Base-by-base conservation (phyloP, 2,329 filamentous ascomycete species). In the Botrytis paeoniae region DNA sequence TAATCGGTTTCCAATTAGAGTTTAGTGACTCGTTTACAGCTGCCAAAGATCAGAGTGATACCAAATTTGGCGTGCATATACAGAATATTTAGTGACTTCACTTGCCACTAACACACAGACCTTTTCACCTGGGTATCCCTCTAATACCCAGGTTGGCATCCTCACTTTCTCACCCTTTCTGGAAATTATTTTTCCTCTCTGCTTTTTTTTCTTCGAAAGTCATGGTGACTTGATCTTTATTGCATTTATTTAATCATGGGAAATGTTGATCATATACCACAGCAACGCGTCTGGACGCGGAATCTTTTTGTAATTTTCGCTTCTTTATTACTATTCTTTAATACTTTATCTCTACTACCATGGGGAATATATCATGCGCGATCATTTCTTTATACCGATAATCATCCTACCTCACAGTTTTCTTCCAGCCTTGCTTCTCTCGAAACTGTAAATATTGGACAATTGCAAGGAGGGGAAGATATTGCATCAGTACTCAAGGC, bases 201-300 rank as follows among this genome's bases (percentile, higher is more conserved):
- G 8, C 3, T 54, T 45, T 71, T 54, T 20, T 54, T 16, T n/a
- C 32, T 35, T 18, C 20, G 37, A 43, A 41, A 45, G 61, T 45
- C 39, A 71, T 71, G 48, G 32, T 66, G 35, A 25, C 37, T 72
- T 48, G 61, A 41, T 39, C 20, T 39, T 29, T 51, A n/a, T 22
- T 68, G 35, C 39, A 60, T 68, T 45, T 59, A 41, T 22, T 37
- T 68, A 51, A 60, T 37, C 37, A 72, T 72, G 70, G 70, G 70
- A 16, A 68, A 68, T 68, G 70, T 51, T 72, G 70, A 72, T 29
- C 62, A 72, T 72, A n/a, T 39, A 29, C 70, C 70, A 25, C 29
- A 43, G 45, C 45, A 66, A 43, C 61, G 70, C 70, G 70, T 68
- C 61, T 66, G 70, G 70, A 72, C 70, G 61, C 70, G 62, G 9